Conservation (phyloP, 2,329 filamentous ascomycete genomes). For the Pleoardoris graminearum region DNA sequence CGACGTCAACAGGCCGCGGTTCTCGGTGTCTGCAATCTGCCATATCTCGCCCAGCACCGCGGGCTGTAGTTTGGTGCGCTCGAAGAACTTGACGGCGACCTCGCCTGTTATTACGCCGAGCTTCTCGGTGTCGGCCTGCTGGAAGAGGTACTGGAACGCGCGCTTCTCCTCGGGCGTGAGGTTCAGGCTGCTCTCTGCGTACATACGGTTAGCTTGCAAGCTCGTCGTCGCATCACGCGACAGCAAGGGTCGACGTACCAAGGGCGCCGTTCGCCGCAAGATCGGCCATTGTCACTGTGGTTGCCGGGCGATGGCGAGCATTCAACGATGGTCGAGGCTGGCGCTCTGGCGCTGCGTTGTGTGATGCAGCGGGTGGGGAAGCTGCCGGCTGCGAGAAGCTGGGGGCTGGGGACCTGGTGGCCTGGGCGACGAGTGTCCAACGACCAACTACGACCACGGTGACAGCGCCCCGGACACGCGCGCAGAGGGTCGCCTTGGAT, state of each 20-base stretch:
- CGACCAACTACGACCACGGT: not conserved
- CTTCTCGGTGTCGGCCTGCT: slow-evolving; percentile 86
- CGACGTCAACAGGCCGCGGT: slow-evolving; percentile 89
- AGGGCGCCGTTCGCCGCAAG: slow-evolving; percentile 4
- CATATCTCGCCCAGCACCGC: slow-evolving; percentile 93
- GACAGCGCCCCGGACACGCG: not conserved
- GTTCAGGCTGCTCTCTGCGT: slow-evolving; percentile 66
- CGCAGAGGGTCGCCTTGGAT: not conserved
- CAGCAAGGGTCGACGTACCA: not conserved
- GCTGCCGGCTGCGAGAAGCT: slow-evolving; percentile 21
- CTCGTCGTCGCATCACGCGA: slow-evolving; percentile 31
- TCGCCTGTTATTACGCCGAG: slow-evolving; percentile 95
- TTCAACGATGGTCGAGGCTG: slow-evolving; percentile 2
- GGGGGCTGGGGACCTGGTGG: not conserved
- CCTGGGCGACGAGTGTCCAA: not conserved
- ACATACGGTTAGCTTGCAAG: not conserved
- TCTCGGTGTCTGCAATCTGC: slow-evolving; percentile 98
- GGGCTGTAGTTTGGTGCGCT: slow-evolving; percentile 88
- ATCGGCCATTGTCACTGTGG: slow-evolving; percentile 6
- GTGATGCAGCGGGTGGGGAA: slow-evolving; percentile 7
- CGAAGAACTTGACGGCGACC: slow-evolving; percentile 95
- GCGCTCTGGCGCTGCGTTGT: not conserved
- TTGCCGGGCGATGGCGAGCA: slow-evolving; percentile 4
- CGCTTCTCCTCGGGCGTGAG: slow-evolving; percentile 90
- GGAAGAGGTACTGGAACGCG: slow-evolving; percentile 89